Conservation (phyloP, 2,329 filamentous ascomycete species). For the Thelonectria rubi region DNA sequence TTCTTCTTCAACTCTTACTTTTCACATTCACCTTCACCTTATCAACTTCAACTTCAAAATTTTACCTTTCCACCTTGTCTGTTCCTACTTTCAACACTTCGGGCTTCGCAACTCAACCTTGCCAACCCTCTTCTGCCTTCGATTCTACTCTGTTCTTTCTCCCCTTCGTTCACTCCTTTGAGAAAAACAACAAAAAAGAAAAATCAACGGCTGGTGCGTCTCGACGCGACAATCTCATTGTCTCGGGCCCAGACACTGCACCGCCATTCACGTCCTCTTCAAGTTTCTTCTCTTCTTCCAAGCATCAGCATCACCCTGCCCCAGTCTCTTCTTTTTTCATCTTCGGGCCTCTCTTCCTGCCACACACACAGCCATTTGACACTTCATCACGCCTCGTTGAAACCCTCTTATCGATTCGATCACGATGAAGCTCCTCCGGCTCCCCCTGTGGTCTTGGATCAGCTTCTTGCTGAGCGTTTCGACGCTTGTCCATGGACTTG, state of each 20-base stretch:
- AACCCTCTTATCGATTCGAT: constrained; percentile 30
- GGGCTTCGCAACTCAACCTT: neutral
- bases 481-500: constrained; percentile 31
- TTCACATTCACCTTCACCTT: constrained; percentile 5
- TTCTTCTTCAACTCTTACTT: constrained; percentile 17
- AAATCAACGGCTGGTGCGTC: constrained; percentile 25
- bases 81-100: neutral
- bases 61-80: neutral
- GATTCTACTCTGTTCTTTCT: constrained; percentile 3
- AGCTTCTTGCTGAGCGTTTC: constrained; percentile 35
- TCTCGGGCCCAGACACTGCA: constrained; percentile 15
- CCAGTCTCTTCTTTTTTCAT: constrained; percentile 16
- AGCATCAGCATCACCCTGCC: constrained; percentile 5
- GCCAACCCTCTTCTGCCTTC: constrained; percentile 1
- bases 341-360: constrained; percentile 10
- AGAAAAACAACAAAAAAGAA: constrained; percentile 10
- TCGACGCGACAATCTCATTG: constrained; percentile 18
- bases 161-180: constrained; percentile 12
- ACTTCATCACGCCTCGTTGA: constrained; percentile 6
- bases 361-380: constrained; percentile 5
- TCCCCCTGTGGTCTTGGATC: constrained; percentile 29
- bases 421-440: constrained; percentile 14
- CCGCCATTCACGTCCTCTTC: constrained; percentile 5
- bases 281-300: neutral
- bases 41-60: constrained; percentile 3